phyloP scores from a whole-genome alignment of 129 eudicot genomes.

The Flaveria robusta region DNA sequence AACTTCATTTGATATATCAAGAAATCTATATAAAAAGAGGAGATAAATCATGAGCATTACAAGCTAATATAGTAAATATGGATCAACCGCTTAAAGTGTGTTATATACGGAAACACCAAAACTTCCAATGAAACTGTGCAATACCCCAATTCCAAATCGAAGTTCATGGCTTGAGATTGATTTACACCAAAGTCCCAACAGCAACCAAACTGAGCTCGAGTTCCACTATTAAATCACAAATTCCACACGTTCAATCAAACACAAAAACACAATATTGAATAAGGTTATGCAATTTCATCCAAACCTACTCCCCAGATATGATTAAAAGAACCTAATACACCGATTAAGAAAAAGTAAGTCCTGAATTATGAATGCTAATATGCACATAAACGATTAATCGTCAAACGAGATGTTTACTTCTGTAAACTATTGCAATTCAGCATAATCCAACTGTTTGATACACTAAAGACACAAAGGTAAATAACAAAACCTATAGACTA shows the following conservation, averaged over 20 bases:
- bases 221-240: background rate
- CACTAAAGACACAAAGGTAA: background rate
- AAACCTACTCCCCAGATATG: background rate
- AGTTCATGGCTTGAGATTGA: slow-evolving; percentile 3
- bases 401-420: no score
- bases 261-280: no score
- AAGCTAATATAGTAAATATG: background rate
- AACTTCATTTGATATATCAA: slow-evolving; percentile 88
- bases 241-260: no score
- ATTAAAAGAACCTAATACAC: background rate
- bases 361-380: no score
- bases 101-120: background rate
- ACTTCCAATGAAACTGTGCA: slow-evolving; percentile 5
- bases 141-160: background rate
- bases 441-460: background rate
- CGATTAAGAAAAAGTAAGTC: no score
- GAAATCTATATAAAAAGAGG: slow-evolving; percentile 57
- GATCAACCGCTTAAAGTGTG: background rate
- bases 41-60: slow-evolving; percentile 11
- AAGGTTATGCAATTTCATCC: no score
- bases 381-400: no score
- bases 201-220: background rate
- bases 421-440: background rate
- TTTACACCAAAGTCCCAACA: background rate
- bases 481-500: background rate